Evolutionary conservation across 2,329 filamentous ascomycete genomes (phyloP).

Genomic region (Neofusicoccum sp.): DNA sequence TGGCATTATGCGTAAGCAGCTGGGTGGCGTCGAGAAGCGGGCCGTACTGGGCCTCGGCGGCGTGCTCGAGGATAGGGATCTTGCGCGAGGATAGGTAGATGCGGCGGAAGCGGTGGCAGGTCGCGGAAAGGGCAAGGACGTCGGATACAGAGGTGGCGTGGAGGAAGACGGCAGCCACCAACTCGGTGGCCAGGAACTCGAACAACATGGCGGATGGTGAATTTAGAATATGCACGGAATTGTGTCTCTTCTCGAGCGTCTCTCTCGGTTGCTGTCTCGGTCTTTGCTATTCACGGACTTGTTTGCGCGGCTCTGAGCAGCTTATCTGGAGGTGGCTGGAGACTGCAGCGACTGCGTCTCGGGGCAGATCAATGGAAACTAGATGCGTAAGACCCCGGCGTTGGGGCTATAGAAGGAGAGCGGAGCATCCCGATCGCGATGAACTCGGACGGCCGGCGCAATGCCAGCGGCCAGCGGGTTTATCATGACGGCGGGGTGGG

Average conservation of each 20-base stretch:
- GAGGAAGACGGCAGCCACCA: slow-evolving; percentile 56
- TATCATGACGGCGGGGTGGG: slow-evolving; percentile 33
- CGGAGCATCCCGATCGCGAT: slow-evolving; percentile 27
- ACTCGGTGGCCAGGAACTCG: slow-evolving; percentile 57
- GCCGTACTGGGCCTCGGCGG: slow-evolving; percentile 56
- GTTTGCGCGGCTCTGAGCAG: background rate
- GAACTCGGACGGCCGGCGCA: slow-evolving; percentile 26
- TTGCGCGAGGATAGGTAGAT: slow-evolving; percentile 55
- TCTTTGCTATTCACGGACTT: background rate
- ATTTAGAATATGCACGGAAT: background rate
- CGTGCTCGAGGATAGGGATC: slow-evolving; percentile 53
- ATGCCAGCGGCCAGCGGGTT: slow-evolving; percentile 25
- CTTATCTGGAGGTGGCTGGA: slow-evolving; percentile 12
- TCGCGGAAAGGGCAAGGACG: slow-evolving; percentile 53
- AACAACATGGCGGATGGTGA: slow-evolving; percentile 50
- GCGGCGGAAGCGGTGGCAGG: slow-evolving; percentile 54
- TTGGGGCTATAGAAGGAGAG: slow-evolving; percentile 52
- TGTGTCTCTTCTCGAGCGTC: too few species aligned
- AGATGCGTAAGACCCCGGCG: slow-evolving; percentile 50
- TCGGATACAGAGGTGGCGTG: slow-evolving; percentile 53
- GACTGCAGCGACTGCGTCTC: background rate
- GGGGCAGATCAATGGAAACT: slow-evolving; percentile 25
- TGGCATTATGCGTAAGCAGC: slow-evolving; percentile 59
- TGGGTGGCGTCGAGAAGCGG: slow-evolving; percentile 59
- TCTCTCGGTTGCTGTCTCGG: background rate